Evolutionary conservation across 1,284 basidiomycete species (phyloP).

Genomic region (Schizopora paradoxa): DNA sequence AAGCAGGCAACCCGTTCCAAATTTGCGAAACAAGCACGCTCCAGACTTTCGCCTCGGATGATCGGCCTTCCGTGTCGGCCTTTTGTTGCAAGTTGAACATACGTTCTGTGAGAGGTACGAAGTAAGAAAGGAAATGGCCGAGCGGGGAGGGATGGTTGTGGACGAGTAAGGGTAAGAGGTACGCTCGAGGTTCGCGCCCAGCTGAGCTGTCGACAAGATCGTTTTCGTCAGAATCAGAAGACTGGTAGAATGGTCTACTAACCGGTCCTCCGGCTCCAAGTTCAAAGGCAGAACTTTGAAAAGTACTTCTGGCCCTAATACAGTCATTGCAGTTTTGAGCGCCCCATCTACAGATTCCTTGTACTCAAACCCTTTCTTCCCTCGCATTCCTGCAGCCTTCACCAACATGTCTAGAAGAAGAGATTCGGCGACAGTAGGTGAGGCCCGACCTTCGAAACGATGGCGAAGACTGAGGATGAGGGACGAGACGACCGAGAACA

Average conservation of each 20-base stretch:
- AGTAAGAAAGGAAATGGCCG: conserved; percentile 82
- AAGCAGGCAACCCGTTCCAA: conserved; percentile 87
- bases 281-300: conserved; percentile 81
- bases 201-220: conserved; percentile 40
- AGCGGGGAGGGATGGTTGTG: conserved; percentile 78
- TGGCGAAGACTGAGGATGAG: conserved; percentile 44
- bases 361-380: conserved; percentile 82
- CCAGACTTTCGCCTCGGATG: conserved; percentile 91
- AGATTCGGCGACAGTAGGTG: conserved; percentile 61
- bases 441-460: conserved; percentile 31
- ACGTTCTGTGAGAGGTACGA: conserved; percentile 90
- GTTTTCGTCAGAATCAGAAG: conserved; percentile 7
- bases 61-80: conserved; percentile 64
- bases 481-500: conserved; percentile 59
- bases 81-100: conserved; percentile 86
- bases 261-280: conserved; percentile 77
- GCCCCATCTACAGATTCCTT: conserved; percentile 86
- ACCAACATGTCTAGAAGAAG: conserved; percentile 73
- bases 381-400: conserved; percentile 71
- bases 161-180: conserved; percentile 87
- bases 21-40: conserved; percentile 89
- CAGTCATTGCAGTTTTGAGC: conserved; percentile 77
- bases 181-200: conserved; percentile 74
- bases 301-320: conserved; percentile 81
- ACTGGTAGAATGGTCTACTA: conserved; percentile 26